phyloP scores from a whole-genome alignment of 495 filamentous ascomycete genomes.

The Aspergillus ellipticus region DNA sequence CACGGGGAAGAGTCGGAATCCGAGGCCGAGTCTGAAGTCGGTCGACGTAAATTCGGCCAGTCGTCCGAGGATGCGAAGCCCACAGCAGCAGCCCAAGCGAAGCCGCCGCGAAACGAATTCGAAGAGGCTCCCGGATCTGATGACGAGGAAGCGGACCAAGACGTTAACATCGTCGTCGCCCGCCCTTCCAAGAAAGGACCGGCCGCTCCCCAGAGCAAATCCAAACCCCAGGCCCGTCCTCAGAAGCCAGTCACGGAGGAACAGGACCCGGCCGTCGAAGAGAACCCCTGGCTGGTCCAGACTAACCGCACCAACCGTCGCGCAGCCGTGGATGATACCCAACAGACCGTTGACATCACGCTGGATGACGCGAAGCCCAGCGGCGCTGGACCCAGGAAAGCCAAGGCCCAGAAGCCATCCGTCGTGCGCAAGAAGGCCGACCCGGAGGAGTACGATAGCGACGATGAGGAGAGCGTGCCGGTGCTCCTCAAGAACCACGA shows the following conservation, averaged over 20 bases:
- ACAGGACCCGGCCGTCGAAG: slow-evolving; percentile 26
- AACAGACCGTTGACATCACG: slow-evolving; percentile 40
- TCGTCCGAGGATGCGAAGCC: slow-evolving; percentile 31
- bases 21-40: slow-evolving; percentile 53
- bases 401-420: slow-evolving; percentile 16
- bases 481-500: slow-evolving; percentile 73
- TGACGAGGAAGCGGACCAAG: slow-evolving; percentile 37
- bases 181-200: slow-evolving; percentile 24
- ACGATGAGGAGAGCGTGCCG: slow-evolving; percentile 58
- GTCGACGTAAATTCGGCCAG: slow-evolving; percentile 64
- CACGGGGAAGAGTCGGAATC: slow-evolving; percentile 53
- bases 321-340: slow-evolving; percentile 25
- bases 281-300: slow-evolving; percentile 51
- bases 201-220: slow-evolving; percentile 15
- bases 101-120: slow-evolving; percentile 49
- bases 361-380: slow-evolving; percentile 28
- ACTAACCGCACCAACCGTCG: slow-evolving; percentile 39
- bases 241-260: slow-evolving; percentile 19
- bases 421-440: slow-evolving; percentile 15
- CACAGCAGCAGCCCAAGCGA: slow-evolving; percentile 16
- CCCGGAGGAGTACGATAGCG: slow-evolving; percentile 38
- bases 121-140: slow-evolving; percentile 57
- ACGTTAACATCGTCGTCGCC: slow-evolving; percentile 21
- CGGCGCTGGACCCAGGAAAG: slow-evolving; percentile 12
- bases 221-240: slow-evolving; percentile 19